Evolutionary conservation across 768 basidiomycete species (phyloP).

Genomic region (Coprinopsis strossmayeri): DNA sequence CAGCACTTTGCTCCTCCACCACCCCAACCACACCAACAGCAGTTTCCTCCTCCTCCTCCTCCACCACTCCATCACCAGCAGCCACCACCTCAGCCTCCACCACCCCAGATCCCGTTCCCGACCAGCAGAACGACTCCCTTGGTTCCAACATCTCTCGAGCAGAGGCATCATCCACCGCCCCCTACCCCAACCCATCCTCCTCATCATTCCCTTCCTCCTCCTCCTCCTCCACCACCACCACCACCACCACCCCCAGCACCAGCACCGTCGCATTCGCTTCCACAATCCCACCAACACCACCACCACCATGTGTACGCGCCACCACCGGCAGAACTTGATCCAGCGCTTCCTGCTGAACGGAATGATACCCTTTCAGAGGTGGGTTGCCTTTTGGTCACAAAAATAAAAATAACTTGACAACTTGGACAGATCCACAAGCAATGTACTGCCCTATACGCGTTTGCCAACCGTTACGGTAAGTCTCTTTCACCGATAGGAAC

Average conservation of each 20-base stretch:
- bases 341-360: too few species aligned
- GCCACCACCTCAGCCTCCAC: conserved; percentile 15
- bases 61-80: conserved; percentile 17
- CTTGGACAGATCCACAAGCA: conserved; percentile 49
- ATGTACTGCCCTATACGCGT: conserved; percentile 54
- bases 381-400: conserved; percentile 11
- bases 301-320: conserved; percentile 10
- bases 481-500: conserved; percentile 9
- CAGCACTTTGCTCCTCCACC: conserved; percentile 16
- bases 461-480: conserved; percentile 65
- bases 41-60: conserved; percentile 13
- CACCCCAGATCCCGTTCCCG: conserved; percentile 1
- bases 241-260: conserved; percentile 12
- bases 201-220: conserved; percentile 13
- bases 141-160: conserved; percentile 19
- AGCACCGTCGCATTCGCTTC: neutral
- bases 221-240: conserved; percentile 11
- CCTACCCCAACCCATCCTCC: conserved; percentile 5
- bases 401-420: conserved; percentile 5
- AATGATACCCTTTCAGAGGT: conserved; percentile 41
- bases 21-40: conserved; percentile 14
- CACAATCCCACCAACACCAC: conserved; percentile 2
- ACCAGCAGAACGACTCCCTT: conserved; percentile 17
- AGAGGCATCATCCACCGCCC: conserved; percentile 13
- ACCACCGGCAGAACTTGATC: conserved; percentile 19